Base-by-base conservation (phyloP, 2,329 filamentous ascomycete genomes). In the Aspergillus sojae region DNA sequence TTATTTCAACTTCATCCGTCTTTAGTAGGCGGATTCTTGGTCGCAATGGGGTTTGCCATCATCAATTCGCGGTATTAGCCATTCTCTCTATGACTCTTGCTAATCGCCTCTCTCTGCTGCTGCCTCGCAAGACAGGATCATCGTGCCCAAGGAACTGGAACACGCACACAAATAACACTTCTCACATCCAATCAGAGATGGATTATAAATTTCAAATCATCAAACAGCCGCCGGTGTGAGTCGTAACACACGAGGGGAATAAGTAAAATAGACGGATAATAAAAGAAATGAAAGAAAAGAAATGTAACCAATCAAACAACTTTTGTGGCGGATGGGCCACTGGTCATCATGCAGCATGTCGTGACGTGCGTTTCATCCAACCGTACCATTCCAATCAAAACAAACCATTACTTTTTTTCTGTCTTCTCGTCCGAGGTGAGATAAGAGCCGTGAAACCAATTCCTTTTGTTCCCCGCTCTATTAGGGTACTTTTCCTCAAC, bases 361-460 rank as follows among this genome's bases (percentile, higher is more conserved):
- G 65, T 67, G 60, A 63, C 63, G 61, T 64, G 65, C 65, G 65
- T 67, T 60, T 65, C 63, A 61, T 57, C 53, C 60, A 66, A 39
- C 64, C 54, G 60, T 60, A 52, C 52, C 34, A 45, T 54, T 59
- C 23, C 55, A 34, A 26, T 41, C 48, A 50, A 34, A 46, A 55
- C 34, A 55, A 54, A 46, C 36, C 58, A 54, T 60, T 60, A 53
- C 32, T 32, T 30, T 52, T 59, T 50, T 53, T 36, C 19, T n/a
- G 32, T 43, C 45, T 59, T 34, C 23, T 55, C 14, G 30, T 39
- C 52, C 11, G 34, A 55, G 32, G 52, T 23, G 11, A 55, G 52
- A 55, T 16, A 36, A 54, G 26, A 34, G 52, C 14, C 4, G 10
- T 30, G 10, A 3, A 32, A 21, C 10, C n/a, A 21, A 12, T 57